phyloP scores from a whole-genome alignment of 345 rosid species.

The Geranium brycei region DNA sequence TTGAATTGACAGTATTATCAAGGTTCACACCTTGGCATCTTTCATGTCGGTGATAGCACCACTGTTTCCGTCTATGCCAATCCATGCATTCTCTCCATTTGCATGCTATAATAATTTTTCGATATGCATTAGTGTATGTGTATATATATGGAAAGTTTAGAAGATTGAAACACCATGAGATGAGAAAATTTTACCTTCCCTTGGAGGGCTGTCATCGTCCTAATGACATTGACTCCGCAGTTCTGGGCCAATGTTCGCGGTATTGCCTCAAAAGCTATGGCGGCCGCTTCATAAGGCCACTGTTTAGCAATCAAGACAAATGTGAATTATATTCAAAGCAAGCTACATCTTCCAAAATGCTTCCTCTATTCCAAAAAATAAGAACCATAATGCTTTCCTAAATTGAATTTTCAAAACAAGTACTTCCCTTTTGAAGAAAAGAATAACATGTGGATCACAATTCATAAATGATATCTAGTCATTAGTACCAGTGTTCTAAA shows the following conservation, averaged over 20 bases:
- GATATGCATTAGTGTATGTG: background rate
- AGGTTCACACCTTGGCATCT: constrained; percentile 50
- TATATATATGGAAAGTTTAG: too few relatives aligned
- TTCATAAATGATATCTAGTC: too few relatives aligned
- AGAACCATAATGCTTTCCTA: too few relatives aligned
- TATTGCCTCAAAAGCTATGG: constrained; percentile 90
- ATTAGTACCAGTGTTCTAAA: too few relatives aligned
- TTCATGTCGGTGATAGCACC: constrained; percentile 90
- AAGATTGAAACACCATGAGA: background rate
- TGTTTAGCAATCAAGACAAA: constrained; percentile 17
- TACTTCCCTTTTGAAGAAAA: too few relatives aligned
- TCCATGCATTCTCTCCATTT: constrained; percentile 94
- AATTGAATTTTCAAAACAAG: too few relatives aligned
- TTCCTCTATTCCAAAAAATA: too few relatives aligned
- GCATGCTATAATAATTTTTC: constrained; percentile 48
- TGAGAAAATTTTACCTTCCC: constrained; percentile 49
- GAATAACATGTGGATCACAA: too few relatives aligned
- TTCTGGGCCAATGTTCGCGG: constrained; percentile 81
- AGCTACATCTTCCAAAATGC: too few relatives aligned
- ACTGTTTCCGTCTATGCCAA: constrained; percentile 81
- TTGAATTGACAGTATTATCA: background rate
- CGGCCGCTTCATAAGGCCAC: constrained; percentile 99
- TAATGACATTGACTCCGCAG: constrained; percentile 71
- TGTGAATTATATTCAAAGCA: background rate
- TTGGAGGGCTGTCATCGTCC: constrained; percentile 77